Evolutionary conservation across 169 alveolate genomes (phyloP).

Genomic region (Plasmodium coatneyi): DNA sequence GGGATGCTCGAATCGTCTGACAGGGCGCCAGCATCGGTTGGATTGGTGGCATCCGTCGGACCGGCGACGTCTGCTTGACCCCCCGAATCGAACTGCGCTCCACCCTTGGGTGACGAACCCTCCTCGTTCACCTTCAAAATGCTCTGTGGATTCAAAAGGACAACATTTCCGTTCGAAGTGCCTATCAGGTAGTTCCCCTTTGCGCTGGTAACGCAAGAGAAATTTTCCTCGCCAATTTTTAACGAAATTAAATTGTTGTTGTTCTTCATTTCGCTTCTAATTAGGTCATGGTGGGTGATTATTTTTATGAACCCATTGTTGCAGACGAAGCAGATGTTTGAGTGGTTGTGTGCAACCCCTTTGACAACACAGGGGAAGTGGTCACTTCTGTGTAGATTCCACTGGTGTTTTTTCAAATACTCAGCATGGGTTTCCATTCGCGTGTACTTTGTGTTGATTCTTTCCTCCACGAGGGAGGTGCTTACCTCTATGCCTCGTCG

Average conservation of each 20-base stretch:
- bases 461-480: neutral
- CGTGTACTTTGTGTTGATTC: neutral
- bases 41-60: neutral
- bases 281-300: conserved; percentile 6
- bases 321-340: conserved; percentile 31
- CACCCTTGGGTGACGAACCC: neutral
- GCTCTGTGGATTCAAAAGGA: conserved; percentile 16
- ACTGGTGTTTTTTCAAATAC: conserved; percentile 28
- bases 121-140: conserved; percentile 15
- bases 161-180: conserved; percentile 26
- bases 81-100: too few species aligned
- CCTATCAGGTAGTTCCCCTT: conserved; percentile 29
- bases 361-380: conserved; percentile 19
- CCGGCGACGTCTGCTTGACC: neutral
- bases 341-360: conserved; percentile 7
- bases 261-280: conserved; percentile 20
- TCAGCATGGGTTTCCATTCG: neutral
- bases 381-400: conserved; percentile 28
- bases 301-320: conserved; percentile 57
- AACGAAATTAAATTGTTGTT: conserved; percentile 51
- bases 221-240: conserved; percentile 42
- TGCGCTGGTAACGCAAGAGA: conserved; percentile 8
- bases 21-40: neutral
- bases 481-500: neutral
- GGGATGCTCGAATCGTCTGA: neutral